Conservation (phyloP, 139 green algal genomes). For the Dunaliella sp. region DNA sequence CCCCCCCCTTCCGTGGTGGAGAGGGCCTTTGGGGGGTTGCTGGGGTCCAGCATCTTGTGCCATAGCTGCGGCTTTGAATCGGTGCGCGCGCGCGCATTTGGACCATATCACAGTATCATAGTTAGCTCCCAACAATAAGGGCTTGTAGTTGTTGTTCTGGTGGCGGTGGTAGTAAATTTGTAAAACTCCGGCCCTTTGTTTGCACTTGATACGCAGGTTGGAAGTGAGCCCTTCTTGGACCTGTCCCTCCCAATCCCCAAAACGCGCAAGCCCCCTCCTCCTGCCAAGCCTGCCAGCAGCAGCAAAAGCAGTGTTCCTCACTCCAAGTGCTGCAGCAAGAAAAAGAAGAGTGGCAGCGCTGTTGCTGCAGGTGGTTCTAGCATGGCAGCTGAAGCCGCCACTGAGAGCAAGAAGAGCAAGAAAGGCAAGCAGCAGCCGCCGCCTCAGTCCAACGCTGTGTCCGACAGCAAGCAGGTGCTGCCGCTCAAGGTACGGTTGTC, state of each 20-base stretch:
- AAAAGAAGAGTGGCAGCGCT: not conserved
- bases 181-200: too few species aligned
- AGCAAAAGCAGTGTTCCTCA: not conserved
- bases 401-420: not conserved
- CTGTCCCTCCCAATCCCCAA: constrained; percentile 62
- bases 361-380: not conserved
- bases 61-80: constrained; percentile 33
- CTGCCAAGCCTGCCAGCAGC: not conserved
- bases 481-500: not conserved
- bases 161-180: too few species aligned
- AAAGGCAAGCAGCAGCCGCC: not conserved
- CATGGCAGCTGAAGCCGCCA: not conserved
- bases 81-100: not conserved
- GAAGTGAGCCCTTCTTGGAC: constrained; percentile 48
- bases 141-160: too few species aligned
- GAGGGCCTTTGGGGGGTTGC: constrained; percentile 52
- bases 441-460: not conserved
- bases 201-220: constrained; percentile 23
- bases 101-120: too few species aligned
- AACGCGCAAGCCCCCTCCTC: not conserved
- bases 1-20: constrained; percentile 5
- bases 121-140: too few species aligned
- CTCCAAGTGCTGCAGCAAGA: not conserved
- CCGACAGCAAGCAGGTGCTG: not conserved
- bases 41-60: constrained; percentile 48